phyloP scores from a whole-genome alignment of 2,329 filamentous ascomycete genomes.

The Penicillium sp. region DNA sequence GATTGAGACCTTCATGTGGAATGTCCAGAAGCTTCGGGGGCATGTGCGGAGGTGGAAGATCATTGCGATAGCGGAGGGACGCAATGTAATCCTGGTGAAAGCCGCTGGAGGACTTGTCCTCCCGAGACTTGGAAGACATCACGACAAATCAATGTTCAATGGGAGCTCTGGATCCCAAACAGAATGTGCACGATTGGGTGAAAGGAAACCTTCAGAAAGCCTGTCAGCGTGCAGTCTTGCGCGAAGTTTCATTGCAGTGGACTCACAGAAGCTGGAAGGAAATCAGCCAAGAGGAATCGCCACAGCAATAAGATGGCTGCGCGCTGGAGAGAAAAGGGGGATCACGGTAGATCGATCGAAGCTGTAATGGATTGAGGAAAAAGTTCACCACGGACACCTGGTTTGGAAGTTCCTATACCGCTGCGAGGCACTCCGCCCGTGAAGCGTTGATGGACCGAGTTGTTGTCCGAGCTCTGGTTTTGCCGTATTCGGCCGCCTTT shows the following conservation, averaged over 20 bases:
- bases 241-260: neutral
- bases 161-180: too few relatives aligned
- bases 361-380: too few relatives aligned
- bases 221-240: neutral
- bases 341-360: too few relatives aligned
- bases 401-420: neutral
- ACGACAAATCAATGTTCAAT: neutral
- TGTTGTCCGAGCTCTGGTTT: neutral
- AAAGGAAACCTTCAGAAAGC: neutral
- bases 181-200: neutral
- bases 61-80: slow-evolving; percentile 90
- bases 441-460: neutral
- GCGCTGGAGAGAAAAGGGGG: too few relatives aligned
- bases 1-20: slow-evolving; percentile 81
- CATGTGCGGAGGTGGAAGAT: slow-evolving; percentile 85
- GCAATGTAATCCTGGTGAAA: slow-evolving; percentile 96
- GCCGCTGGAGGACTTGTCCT: slow-evolving; percentile 34
- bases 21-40: slow-evolving; percentile 96
- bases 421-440: neutral
- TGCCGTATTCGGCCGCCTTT: too few relatives aligned
- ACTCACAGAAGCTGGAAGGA: neutral
- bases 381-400: too few relatives aligned
- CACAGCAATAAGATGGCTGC: too few relatives aligned
- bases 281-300: too few relatives aligned
- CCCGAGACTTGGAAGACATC: slow-evolving; percentile 39